Evolutionary conservation across 2,329 filamentous ascomycete species (phyloP), one percentile per base, ranked within the genome.

Genomic region (Aurifilum marmelostoma): DNA sequence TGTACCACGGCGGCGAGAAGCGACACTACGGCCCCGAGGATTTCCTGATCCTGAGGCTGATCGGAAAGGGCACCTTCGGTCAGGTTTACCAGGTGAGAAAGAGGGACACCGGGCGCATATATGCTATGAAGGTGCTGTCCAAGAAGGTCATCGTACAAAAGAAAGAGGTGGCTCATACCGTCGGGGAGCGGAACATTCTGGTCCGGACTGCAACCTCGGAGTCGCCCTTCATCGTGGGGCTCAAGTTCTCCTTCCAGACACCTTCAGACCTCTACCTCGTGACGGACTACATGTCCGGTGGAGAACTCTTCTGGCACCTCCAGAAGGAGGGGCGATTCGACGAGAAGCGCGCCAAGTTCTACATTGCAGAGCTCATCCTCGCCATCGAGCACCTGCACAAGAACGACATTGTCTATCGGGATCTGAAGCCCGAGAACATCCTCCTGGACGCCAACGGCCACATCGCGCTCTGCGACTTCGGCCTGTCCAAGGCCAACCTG

Each of bases 141-240:
- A 99, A 99, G 86, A 99, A 99, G 85, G 96, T 99, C 66, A 99
- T 99, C 76, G 96, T 99, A 34, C 96, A 99, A 82, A 99, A 99
- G 88, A 99, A 99, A 81, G 96, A 99, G 80, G 94, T 99, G 63
- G 94, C 95, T 21, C 96, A 99, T 78, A 99, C 96, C 0, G 90
- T 99, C 50, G 96, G 96, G 73, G 96, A 99, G 81, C 89, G 96
- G 70, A 99, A 99, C 77, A 99, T 99, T 73, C 85, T 99, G 62
- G 96, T 99, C 54, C 92, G 96, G 73, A 99, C 96, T 5, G 96
- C 96, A 37, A 98, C 92, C 81, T 91, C 95, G 0, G 94, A 98
- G 73, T 99, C 96, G 21, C 93, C 95, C 0, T 99, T 99, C 77
- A 99, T 99, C 72, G 96, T 99, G 54, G 95, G 95, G 9, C 86